Conservation (phyloP, 2,329 filamentous ascomycete species). For the Aureobasidium sp. region DNA sequence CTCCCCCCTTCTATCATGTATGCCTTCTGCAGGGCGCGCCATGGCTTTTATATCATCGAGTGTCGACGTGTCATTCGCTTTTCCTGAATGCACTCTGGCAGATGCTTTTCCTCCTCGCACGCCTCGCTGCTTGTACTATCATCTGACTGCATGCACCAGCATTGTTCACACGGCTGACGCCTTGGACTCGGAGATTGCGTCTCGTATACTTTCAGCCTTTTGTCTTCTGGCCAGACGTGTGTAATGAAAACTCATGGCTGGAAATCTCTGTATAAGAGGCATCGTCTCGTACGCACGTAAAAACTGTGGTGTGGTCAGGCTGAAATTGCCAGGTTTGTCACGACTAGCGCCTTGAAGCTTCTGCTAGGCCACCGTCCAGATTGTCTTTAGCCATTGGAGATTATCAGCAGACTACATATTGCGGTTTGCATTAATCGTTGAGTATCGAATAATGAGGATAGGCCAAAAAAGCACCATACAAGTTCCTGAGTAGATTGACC, state of each 20-base stretch:
- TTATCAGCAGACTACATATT: not conserved
- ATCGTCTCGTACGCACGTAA: conserved; percentile 3
- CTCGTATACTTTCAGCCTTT: not conserved
- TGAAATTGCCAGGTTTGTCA: not conserved
- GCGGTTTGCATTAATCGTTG: not conserved
- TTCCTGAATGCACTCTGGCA: not conserved
- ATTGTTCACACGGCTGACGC: not conserved
- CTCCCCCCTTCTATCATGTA: not conserved
- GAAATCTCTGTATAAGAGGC: not conserved
- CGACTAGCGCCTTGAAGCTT: not conserved
- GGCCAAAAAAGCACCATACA: not conserved
- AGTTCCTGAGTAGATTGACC: not conserved
- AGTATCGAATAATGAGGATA: conserved; percentile 7
- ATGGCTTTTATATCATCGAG: not conserved
- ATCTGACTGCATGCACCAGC: conserved; percentile 4
- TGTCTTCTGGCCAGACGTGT: not conserved
- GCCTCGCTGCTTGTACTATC: not conserved
- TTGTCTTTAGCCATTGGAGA: not conserved
- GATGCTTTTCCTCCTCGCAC: not conserved
- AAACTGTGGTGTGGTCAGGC: not conserved
- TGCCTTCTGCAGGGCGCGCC: conserved; percentile 2
- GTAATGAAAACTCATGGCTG: not conserved
- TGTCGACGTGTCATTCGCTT: conserved; percentile 1
- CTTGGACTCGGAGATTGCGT: conserved; percentile 1
- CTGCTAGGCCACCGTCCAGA: conserved; percentile 7